Conservation (phyloP, 2,329 filamentous ascomycete genomes). For the Tolypocladium inflatum region DNA sequence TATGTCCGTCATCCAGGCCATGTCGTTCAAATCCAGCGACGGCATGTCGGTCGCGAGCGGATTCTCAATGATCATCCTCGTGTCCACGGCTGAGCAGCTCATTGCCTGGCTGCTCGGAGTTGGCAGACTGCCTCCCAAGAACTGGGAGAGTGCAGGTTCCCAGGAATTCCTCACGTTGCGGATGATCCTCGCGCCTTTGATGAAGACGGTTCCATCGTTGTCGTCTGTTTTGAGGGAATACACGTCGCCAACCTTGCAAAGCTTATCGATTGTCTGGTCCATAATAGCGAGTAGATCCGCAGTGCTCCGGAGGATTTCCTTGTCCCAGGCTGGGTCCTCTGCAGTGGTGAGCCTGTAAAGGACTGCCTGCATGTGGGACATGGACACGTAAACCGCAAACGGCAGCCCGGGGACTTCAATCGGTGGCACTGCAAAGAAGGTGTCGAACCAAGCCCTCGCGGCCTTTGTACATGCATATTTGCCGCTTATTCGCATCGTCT, state of each 20-base stretch:
- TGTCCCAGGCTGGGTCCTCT: constrained; percentile 32
- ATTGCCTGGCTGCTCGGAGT: constrained; percentile 16
- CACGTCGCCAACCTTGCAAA: constrained; percentile 13
- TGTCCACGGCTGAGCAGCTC: constrained; percentile 1
- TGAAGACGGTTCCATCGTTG: constrained; percentile 19
- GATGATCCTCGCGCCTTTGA: constrained; percentile 25
- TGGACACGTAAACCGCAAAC: constrained; percentile 21
- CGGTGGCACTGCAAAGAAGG: constrained; percentile 22
- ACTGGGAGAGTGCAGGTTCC: constrained; percentile 23
- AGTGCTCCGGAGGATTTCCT: constrained; percentile 22
- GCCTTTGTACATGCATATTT: constrained; percentile 26
- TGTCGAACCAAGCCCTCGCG: constrained; percentile 24
- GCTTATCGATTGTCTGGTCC: constrained; percentile 22
- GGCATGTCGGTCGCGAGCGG: constrained; percentile 10
- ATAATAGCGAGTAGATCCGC: constrained; percentile 25
- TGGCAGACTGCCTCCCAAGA: constrained; percentile 15
- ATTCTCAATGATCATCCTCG: constrained; percentile 8
- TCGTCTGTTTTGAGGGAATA: constrained; percentile 18
- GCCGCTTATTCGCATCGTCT: constrained; percentile 19
- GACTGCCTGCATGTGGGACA: constrained; percentile 25
- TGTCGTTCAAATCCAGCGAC: constrained; percentile 21
- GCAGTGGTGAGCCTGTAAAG: constrained; percentile 29
- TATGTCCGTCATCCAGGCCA: constrained; percentile 27
- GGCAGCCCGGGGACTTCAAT: constrained; percentile 20
- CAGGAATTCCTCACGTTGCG: constrained; percentile 22